Percentiles rank a stretch among this genome's conserved stretches.
phyloP scores from a whole-genome alignment of 1,284 basidiomycete genomes.

The Chalciporus sp. region DNA sequence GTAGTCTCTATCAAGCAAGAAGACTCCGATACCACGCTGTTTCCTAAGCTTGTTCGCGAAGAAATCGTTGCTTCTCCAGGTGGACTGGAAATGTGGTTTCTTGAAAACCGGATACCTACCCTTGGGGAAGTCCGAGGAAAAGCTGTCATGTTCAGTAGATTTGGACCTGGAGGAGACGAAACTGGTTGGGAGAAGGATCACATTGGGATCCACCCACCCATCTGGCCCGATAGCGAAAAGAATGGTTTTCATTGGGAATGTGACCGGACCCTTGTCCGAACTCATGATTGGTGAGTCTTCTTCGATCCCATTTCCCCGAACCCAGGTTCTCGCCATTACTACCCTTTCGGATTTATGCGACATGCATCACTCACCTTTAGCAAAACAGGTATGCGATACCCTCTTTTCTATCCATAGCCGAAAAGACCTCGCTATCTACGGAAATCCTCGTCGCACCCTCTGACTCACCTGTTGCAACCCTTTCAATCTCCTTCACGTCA shows the following conservation, averaged over 20 bases:
- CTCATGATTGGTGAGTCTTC: constrained; percentile 74
- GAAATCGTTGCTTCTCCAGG: constrained; percentile 62
- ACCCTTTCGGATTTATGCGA: background rate
- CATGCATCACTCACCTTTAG: constrained; percentile 6
- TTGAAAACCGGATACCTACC: constrained; percentile 74
- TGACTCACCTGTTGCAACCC: constrained; percentile 43
- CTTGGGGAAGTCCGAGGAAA: constrained; percentile 84
- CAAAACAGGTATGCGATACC: constrained; percentile 72
- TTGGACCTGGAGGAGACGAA: constrained; percentile 59
- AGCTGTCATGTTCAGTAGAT: constrained; percentile 81
- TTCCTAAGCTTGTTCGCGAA: constrained; percentile 67
- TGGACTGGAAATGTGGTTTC: constrained; percentile 72
- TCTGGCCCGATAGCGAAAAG: constrained; percentile 78
- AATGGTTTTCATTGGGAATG: constrained; percentile 77
- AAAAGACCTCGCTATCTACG: constrained; percentile 67
- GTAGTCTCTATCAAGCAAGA: constrained; percentile 90
- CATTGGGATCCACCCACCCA: constrained; percentile 79
- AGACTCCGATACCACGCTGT: constrained; percentile 53
- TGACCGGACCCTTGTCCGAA: constrained; percentile 66
- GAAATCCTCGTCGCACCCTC: constrained; percentile 50
- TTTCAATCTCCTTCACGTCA: constrained; percentile 79
- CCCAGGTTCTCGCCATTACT: background rate
- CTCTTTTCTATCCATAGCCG: constrained; percentile 76
- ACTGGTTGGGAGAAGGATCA: constrained; percentile 66
- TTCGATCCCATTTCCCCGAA: background rate